These are phyloP conservation scores for Cercospora beticola DNA, from an alignment of 2,329 filamentous ascomycete species.

Conservation along the genomic window DNA sequence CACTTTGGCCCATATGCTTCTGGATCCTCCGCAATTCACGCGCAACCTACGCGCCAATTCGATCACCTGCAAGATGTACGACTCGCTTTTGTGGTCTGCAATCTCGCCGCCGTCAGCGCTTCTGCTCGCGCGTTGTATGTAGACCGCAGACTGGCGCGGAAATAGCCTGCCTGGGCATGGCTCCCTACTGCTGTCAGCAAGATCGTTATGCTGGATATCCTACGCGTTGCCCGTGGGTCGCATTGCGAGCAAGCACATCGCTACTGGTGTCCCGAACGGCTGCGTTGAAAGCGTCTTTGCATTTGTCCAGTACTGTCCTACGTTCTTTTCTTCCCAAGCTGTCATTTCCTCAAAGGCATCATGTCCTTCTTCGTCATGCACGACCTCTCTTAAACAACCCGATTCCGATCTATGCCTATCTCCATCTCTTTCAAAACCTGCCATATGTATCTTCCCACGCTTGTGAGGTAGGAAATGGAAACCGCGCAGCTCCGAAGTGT, in stretches of 20 bases:
- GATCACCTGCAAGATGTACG: neutral
- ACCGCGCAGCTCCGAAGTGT: conserved; percentile 13
- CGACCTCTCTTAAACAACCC: neutral
- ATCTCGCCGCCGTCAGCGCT: neutral
- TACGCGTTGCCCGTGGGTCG: neutral
- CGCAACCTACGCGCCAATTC: neutral
- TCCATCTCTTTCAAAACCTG: neutral
- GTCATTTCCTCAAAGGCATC: neutral
- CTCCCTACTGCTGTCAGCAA: neutral
- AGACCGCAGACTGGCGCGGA: neutral
- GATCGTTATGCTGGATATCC: neutral
- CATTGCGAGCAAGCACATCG: neutral
- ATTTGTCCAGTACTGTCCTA: neutral
- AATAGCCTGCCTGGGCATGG: neutral
- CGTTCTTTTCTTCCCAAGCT: neutral
- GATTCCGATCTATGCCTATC: neutral
- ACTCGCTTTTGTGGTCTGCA: neutral
- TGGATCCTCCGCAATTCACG: neutral
- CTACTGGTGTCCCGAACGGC: neutral
- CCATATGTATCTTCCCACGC: neutral
- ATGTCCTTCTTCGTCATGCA: neutral
- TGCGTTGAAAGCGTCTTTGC: neutral
- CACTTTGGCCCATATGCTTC: neutral
- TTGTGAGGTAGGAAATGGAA: neutral
- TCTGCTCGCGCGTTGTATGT: neutral